Evolutionary conservation across 148 eudicot species (phyloP).

Genomic region (Cornus controversa): DNA sequence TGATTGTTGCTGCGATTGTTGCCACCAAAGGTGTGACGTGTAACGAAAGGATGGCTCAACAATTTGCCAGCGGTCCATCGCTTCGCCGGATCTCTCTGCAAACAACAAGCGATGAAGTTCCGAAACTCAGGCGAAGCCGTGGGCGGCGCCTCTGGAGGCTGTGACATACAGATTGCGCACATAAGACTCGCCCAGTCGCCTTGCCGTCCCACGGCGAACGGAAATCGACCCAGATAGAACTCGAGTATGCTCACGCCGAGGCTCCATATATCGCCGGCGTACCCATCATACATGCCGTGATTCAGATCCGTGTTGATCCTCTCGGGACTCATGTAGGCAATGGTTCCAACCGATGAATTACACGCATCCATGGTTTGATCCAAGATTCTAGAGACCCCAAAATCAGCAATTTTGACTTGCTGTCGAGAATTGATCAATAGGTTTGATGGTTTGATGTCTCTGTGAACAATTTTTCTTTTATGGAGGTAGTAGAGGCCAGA

Average conservation of each 20-base stretch:
- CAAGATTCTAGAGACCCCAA: conserved; percentile 23
- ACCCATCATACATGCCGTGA: conserved; percentile 27
- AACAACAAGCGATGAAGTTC: conserved; percentile 16
- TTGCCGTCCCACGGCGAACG: conserved; percentile 20
- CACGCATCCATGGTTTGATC: conserved; percentile 25
- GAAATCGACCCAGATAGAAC: conserved; percentile 29
- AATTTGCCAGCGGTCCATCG: conserved; percentile 13
- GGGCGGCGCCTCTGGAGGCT: conserved; percentile 25
- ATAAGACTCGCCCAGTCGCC: conserved; percentile 37
- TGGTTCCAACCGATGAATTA: conserved; percentile 31
- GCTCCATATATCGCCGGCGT: conserved; percentile 39
- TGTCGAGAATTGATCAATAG: conserved; percentile 20
- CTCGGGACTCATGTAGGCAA: conserved; percentile 43
- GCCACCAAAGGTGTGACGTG: background rate
- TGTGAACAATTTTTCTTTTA: conserved; percentile 24
- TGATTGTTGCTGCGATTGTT: background rate
- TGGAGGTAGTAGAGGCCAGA: conserved; percentile 32
- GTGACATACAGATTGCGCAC: conserved; percentile 32
- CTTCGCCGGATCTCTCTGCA: conserved; percentile 18
- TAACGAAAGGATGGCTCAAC: conserved; percentile 14
- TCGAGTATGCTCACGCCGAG: conserved; percentile 36
- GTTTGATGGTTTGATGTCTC: conserved; percentile 37
- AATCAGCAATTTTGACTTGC: conserved; percentile 33
- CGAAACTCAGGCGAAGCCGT: conserved; percentile 20
- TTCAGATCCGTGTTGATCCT: conserved; percentile 28